phyloP scores from a whole-genome alignment of 768 basidiomycete genomes.

The Suillus subluteus region DNA sequence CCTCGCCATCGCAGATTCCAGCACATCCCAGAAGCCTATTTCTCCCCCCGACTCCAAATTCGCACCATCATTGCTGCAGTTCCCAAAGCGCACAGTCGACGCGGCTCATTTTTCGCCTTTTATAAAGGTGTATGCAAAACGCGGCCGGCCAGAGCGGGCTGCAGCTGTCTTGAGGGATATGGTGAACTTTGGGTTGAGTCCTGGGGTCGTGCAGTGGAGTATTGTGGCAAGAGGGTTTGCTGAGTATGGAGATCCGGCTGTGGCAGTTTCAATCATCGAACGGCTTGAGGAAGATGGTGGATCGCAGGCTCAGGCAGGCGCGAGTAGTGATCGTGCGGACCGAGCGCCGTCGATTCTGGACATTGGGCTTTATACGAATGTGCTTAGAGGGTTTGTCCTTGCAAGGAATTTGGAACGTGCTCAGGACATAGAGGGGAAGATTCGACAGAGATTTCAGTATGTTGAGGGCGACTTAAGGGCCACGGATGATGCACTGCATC shows the following conservation, averaged over 20 bases:
- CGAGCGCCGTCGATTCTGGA: neutral
- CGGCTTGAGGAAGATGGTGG: conserved; percentile 38
- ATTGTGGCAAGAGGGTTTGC: conserved; percentile 52
- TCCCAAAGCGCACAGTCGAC: conserved; percentile 36
- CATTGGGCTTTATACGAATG: conserved; percentile 40
- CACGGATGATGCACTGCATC: conserved; percentile 27
- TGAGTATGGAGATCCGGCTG: conserved; percentile 35
- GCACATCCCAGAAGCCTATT: conserved; percentile 3
- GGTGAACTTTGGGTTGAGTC: conserved; percentile 46
- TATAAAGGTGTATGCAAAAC: conserved; percentile 42
- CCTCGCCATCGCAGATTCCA: conserved; percentile 25
- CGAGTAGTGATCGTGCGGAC: neutral
- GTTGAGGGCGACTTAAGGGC: conserved; percentile 23
- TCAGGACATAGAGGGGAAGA: conserved; percentile 32
- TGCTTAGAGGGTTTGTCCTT: conserved; percentile 42
- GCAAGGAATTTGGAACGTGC: conserved; percentile 34
- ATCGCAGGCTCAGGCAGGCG: neutral
- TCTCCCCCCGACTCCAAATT: neutral
- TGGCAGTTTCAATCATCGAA: conserved; percentile 46
- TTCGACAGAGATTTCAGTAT: conserved; percentile 28
- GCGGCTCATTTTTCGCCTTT: conserved; percentile 57
- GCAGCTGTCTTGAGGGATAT: conserved; percentile 55
- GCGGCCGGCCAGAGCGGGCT: conserved; percentile 37
- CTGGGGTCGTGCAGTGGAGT: conserved; percentile 52
- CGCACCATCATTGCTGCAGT: conserved; percentile 18